Base-by-base conservation (phyloP, 2,329 filamentous ascomycete species). In the Paraconiothyrium brasiliense region DNA sequence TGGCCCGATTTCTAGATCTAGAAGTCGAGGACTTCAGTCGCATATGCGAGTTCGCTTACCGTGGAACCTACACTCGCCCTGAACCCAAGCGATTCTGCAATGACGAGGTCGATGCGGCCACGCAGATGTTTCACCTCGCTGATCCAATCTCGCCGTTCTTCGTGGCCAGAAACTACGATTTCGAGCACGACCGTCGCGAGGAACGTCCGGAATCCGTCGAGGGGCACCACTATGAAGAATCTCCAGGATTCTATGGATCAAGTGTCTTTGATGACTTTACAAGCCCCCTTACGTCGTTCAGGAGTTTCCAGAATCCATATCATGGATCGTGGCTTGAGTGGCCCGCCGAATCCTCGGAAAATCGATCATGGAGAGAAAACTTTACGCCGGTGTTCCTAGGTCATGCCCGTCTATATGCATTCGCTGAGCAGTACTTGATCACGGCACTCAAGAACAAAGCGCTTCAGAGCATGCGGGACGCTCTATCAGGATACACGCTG, bases 401-500 rank as follows among this genome's bases (percentile, higher is more conserved):
- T 5, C 61, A 66, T 57, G 61, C 58, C 9, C 61, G 61, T 30
- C 56, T 66, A 16, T 66, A 66, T 37, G 24, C 20, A 0, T 58
- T 66, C 32, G 61, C 58, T 1, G 14, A 50, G 22, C 16, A 46
- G 46, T 54, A 57, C 34, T 47, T 64, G 7, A 51, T 61, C 1
- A 5, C 30, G 34, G 10, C 30, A 24, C 50, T 65, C n/a, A 57
- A 60, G 47, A 35, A 10, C 1, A 30, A 49, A 8, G 46, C 52
- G 22, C 27, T 65, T 16, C 2, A 49, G 7, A 65, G n/a, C 4
- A 11, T 41, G 16, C 5, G 16, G 4, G 4, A 41, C 16, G n/a
- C 39, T 8, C 39, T 41, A 4, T n/a, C 39, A 0, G 13, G n/a
- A 6, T 60, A 54, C n/a, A 39, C 7, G 9, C 32, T 58, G 1